A percentile compares a stretch with the other conserved stretches of the same genome.
Evolutionary conservation across 2,329 filamentous ascomycete species (phyloP).

Genomic region (Paracoccidioides brasiliensis): DNA sequence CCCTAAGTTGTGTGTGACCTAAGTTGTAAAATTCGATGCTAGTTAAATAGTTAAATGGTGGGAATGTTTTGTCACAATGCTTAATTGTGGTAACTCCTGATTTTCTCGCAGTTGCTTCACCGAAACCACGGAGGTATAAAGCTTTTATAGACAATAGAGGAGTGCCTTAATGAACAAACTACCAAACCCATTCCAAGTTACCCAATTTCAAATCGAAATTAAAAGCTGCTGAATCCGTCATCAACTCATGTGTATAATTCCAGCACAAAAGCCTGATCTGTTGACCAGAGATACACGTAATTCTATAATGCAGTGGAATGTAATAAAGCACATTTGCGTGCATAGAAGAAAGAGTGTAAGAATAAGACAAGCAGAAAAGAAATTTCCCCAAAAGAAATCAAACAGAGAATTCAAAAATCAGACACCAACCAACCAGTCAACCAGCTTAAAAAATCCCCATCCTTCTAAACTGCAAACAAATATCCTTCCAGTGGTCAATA

Average conservation of each 20-base stretch:
- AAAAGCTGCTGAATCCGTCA: not conserved
- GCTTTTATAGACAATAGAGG: no score
- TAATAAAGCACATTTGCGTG: not conserved
- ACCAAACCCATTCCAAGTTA: no score
- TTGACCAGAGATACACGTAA: not conserved
- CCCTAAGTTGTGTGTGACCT: no score
- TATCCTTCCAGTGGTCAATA: slow-evolving; percentile 23
- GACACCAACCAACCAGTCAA: not conserved
- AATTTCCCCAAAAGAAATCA: not conserved
- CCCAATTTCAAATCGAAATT: no score
- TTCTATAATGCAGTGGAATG: not conserved
- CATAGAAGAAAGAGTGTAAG: not conserved
- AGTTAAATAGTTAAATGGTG: no score
- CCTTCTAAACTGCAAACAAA: slow-evolving; percentile 22
- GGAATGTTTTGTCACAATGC: no score
- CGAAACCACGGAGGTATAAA: no score
- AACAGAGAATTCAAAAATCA: not conserved
- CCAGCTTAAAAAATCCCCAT: slow-evolving; percentile 15
- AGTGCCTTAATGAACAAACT: no score
- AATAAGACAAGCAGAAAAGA: not conserved
- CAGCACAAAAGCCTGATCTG: not conserved
- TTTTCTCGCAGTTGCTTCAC: no score
- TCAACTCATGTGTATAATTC: not conserved
- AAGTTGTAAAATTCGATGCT: no score
- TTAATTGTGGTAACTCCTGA: no score